phyloP scores from a whole-genome alignment of 345 rosid genomes.

The Laguncularia racemosa region DNA sequence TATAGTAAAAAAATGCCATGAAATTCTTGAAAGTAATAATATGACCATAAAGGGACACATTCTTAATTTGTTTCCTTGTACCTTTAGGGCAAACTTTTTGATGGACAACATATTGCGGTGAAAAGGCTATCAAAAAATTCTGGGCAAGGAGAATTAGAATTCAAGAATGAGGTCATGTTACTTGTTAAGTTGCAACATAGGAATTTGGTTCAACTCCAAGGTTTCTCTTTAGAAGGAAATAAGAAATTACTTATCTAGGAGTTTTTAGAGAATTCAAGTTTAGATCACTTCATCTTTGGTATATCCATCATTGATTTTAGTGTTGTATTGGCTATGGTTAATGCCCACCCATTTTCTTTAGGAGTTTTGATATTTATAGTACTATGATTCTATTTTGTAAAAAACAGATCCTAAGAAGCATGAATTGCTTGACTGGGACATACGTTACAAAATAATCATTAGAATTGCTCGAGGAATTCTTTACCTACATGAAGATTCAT shows the following conservation, averaged over 20 bases:
- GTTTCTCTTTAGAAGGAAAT: constrained; percentile 26
- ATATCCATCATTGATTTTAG: not conserved
- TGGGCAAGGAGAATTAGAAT: constrained; percentile 32
- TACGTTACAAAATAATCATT: constrained; percentile 24
- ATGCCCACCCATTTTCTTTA: too few relatives aligned
- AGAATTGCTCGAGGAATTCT: constrained; percentile 41
- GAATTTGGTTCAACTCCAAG: constrained; percentile 28
- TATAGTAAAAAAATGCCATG: too few relatives aligned
- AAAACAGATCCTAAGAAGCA: constrained; percentile 14
- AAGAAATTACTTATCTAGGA: constrained; percentile 37
- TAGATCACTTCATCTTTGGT: constrained; percentile 35
- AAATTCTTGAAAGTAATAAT: too few relatives aligned
- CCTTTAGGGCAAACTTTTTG: too few relatives aligned
- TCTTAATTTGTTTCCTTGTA: too few relatives aligned
- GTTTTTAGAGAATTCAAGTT: constrained; percentile 27
- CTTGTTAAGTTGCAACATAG: constrained; percentile 35
- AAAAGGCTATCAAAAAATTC: constrained; percentile 24
- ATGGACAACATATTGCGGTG: constrained; percentile 12
- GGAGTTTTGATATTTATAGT: not conserved
- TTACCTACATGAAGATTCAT: constrained; percentile 42
- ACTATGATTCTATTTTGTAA: not conserved
- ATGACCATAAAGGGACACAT: too few relatives aligned
- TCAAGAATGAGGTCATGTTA: constrained; percentile 30
- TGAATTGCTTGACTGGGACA: constrained; percentile 17
- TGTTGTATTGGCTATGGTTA: not conserved